Evolutionary conservation across 164 flowering plant genomes (phyloP).

Genomic region (Kingdonia uniflora): DNA sequence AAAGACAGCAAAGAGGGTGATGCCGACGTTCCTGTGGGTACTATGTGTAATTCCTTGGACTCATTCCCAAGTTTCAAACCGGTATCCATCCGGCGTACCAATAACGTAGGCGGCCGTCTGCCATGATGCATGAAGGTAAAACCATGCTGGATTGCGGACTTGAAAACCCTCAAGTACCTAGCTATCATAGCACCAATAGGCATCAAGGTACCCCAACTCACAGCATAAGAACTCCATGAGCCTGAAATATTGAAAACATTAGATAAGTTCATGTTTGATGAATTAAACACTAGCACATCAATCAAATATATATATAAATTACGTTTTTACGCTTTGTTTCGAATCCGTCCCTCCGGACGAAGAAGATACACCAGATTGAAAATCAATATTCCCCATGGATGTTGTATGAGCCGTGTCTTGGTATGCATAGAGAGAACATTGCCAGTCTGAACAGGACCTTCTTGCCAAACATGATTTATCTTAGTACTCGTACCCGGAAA

Average conservation of each 20-base stretch:
- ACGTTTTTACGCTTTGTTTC: constrained; percentile 25
- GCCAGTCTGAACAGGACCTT: constrained; percentile 26
- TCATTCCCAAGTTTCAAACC: constrained; percentile 29
- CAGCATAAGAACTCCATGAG: constrained; percentile 66
- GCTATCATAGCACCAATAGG: constrained; percentile 69
- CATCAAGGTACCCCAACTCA: constrained; percentile 80
- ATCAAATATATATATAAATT: constrained; percentile 14
- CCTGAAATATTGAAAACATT: constrained; percentile 23
- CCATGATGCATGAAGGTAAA: constrained; percentile 26
- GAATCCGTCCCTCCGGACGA: constrained; percentile 6
- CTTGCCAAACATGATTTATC: constrained; percentile 62
- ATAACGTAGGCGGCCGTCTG: constrained; percentile 23
- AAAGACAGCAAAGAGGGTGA: constrained; percentile 20
- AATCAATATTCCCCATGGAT: constrained; percentile 31
- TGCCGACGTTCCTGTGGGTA: constrained; percentile 26
- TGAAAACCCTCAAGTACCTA: constrained; percentile 73
- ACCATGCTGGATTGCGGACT: constrained; percentile 49
- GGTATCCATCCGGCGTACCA: constrained; percentile 29
- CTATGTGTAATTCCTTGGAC: constrained; percentile 13
- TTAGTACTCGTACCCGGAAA: constrained; percentile 13
- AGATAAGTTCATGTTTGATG: background rate
- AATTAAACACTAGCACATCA: background rate
- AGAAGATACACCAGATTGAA: constrained; percentile 26
- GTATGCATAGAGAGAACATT: constrained; percentile 20
- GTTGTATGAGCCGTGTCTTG: constrained; percentile 14